Evolutionary conservation across 148 eudicot genomes (phyloP).

Genomic region (Gaultheria prostrata): DNA sequence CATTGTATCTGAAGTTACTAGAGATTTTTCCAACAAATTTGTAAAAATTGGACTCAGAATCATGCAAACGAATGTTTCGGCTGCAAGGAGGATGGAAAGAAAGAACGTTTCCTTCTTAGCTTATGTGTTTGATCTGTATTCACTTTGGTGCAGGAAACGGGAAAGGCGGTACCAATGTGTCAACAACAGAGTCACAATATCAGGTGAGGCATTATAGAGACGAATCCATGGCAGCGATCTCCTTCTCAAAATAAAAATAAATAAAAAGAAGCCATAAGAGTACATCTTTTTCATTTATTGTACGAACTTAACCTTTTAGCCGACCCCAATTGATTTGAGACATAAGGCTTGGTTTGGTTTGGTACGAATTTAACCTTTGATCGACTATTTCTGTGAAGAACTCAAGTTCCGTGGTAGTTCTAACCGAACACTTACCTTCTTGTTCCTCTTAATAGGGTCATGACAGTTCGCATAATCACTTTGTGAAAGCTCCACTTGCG

Average conservation of each 20-base stretch:
- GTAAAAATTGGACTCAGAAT: not conserved
- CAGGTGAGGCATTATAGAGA: conserved; percentile 25
- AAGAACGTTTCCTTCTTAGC: too few relatives aligned
- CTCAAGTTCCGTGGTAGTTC: not conserved
- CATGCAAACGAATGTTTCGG: not conserved
- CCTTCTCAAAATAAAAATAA: too few relatives aligned
- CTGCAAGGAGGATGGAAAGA: not conserved
- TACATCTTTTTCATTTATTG: not conserved
- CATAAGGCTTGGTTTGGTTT: too few relatives aligned
- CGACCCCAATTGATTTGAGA: too few relatives aligned
- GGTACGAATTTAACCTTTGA: not conserved
- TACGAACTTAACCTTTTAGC: not conserved
- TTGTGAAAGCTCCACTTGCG: conserved; percentile 27
- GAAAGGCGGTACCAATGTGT: not conserved
- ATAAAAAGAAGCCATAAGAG: not conserved
- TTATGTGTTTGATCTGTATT: not conserved
- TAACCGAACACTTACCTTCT: not conserved
- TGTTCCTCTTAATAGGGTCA: conserved; percentile 16
- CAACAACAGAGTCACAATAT: conserved; percentile 12
- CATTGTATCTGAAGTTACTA: not conserved
- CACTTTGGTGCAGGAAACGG: conserved; percentile 5
- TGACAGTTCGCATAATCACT: conserved; percentile 12
- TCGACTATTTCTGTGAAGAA: not conserved
- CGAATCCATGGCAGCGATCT: not conserved
- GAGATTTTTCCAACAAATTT: not conserved